A percentile compares a stretch with the other conserved stretches of the same genome.
Conservation (phyloP, 148 eudicot genomes). For the Fagopyrum tataricum region DNA sequence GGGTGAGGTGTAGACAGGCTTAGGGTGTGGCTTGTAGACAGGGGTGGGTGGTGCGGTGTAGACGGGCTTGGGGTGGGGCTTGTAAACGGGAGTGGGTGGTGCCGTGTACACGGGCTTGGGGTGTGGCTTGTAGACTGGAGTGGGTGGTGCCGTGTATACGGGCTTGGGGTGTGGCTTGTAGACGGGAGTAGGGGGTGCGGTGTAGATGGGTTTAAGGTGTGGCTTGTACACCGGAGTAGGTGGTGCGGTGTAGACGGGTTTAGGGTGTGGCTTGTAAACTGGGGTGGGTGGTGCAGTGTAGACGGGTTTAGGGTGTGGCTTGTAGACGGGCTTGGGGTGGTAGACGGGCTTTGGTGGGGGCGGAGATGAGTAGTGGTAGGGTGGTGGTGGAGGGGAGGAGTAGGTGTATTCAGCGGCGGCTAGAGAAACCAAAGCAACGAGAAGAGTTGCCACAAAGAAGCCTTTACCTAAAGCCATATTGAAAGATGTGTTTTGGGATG, state of each 20-base stretch:
- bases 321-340: background rate
- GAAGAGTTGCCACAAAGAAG: background rate
- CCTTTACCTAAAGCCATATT: conserved; percentile 5
- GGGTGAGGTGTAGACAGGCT: background rate
- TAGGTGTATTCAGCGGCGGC: background rate
- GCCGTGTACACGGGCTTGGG: background rate
- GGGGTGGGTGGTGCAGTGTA: background rate
- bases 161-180: too few relatives aligned
- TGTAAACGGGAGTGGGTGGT: background rate
- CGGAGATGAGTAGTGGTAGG: background rate
- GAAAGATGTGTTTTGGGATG: background rate
- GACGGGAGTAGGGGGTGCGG: background rate
- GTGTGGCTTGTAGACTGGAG: conserved; percentile 1
- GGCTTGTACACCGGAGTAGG: background rate
- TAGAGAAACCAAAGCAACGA: conserved; percentile 4
- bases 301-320: background rate
- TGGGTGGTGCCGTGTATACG: background rate
- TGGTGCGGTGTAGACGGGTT: background rate
- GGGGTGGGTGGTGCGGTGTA: background rate
- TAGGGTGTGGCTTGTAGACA: background rate
- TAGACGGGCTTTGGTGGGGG: background rate
- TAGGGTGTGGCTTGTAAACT: background rate
- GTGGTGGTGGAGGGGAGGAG: background rate
- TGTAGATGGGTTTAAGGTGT: background rate
- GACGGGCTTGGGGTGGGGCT: background rate